phyloP scores from a whole-genome alignment of 129 eudicot species.

The Oenanthe sinensis region DNA sequence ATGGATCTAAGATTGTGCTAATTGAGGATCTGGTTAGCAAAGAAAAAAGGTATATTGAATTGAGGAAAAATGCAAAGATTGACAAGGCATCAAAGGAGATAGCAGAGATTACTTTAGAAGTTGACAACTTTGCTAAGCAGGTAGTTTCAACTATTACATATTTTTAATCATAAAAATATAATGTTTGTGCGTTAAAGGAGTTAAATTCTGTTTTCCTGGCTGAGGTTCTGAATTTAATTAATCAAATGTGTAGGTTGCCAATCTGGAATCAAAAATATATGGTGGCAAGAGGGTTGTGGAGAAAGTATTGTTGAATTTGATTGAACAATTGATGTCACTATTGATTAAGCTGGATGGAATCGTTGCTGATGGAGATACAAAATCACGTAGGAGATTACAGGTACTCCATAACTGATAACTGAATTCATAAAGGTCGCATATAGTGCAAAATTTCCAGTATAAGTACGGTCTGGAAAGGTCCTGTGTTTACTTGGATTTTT shows the following conservation, averaged over 20 bases:
- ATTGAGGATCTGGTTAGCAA: slow-evolving; percentile 52
- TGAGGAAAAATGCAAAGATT: slow-evolving; percentile 34
- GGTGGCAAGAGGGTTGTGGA: slow-evolving; percentile 75
- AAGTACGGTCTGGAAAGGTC: neutral
- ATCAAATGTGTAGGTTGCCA: slow-evolving; percentile 42
- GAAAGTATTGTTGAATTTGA: slow-evolving; percentile 49
- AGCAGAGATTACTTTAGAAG: slow-evolving; percentile 40
- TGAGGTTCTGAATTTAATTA: neutral
- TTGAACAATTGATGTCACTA: slow-evolving; percentile 72
- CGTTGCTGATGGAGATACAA: slow-evolving; percentile 76
- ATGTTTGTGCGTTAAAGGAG: neutral
- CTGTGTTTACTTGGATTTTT: neutral
- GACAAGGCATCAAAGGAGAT: slow-evolving; percentile 53
- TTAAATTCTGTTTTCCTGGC: neutral
- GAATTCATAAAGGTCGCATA: neutral
- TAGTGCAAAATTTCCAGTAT: neutral
- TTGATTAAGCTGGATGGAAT: slow-evolving; percentile 74
- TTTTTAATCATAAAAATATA: neutral
- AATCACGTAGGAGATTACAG: slow-evolving; percentile 64
- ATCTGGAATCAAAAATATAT: slow-evolving; percentile 51
- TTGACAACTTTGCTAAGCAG: slow-evolving; percentile 68
- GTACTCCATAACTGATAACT: slow-evolving; percentile 16
- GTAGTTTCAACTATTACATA: slow-evolving; percentile 12
- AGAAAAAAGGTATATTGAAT: slow-evolving; percentile 59
- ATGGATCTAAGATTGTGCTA: slow-evolving; percentile 69